These are phyloP conservation scores for Paracorniculantispora psalliotae DNA, from an alignment of 2,329 filamentous ascomycete genomes.

Conservation along the genomic window DNA sequence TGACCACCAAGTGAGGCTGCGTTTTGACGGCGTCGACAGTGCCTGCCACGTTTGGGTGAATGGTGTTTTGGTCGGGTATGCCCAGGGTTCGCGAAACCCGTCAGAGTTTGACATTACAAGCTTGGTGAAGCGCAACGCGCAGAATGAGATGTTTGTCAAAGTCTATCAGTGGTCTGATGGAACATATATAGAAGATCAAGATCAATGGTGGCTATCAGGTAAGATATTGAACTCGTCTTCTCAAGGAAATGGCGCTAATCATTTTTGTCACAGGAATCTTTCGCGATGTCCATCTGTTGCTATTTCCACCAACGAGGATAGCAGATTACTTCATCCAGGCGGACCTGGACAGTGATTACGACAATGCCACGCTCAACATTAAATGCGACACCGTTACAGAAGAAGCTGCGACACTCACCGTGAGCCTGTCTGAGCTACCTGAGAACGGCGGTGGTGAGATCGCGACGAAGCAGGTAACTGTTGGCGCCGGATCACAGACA, in stretches of 20 bases:
- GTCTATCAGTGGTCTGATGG: constrained; percentile 69
- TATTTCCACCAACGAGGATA: constrained; percentile 45
- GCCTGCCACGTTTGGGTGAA: constrained; percentile 68
- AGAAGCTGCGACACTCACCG: constrained; percentile 31
- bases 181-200: constrained; percentile 65
- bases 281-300: constrained; percentile 58
- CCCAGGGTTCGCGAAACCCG: constrained; percentile 63
- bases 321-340: constrained; percentile 55
- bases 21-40: constrained; percentile 69
- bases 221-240: constrained; percentile 19
- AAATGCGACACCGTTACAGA: constrained; percentile 37
- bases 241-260: neutral
- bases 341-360: constrained; percentile 46
- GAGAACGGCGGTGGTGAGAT: constrained; percentile 30
- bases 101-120: constrained; percentile 63
- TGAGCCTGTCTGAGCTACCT: constrained; percentile 39
- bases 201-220: constrained; percentile 64
- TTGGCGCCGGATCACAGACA: constrained; percentile 24
- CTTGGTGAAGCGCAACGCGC: constrained; percentile 33
- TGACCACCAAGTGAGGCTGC: constrained; percentile 49
- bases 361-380: constrained; percentile 45
- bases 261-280: constrained; percentile 55
- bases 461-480: constrained; percentile 21
- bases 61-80: constrained; percentile 58
- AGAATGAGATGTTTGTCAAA: constrained; percentile 56